Percentiles rank a stretch among this genome's conserved stretches.
These are phyloP conservation scores for Meyerozyma carpophila DNA, from an alignment of 1,139 yeast genomes.

Conservation along the genomic window DNA sequence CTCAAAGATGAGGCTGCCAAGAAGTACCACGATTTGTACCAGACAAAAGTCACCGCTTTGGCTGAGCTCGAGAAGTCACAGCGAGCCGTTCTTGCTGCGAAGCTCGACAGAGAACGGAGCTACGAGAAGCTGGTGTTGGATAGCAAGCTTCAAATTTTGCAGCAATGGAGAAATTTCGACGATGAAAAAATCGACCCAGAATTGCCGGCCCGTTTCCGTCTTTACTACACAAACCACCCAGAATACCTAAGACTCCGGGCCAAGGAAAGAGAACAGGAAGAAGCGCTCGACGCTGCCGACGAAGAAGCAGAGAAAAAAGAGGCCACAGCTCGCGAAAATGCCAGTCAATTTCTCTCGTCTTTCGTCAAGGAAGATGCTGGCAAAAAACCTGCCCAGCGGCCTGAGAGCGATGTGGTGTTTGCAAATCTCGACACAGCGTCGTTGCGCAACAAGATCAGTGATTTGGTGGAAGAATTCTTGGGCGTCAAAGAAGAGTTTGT, in stretches of 20 bases:
- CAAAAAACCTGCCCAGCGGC: background rate
- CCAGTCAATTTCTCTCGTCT: constrained; percentile 14
- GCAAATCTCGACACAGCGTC: background rate
- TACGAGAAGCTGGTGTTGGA: constrained; percentile 34
- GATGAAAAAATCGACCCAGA: constrained; percentile 11
- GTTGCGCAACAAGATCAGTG: constrained; percentile 30
- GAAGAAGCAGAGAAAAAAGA: constrained; percentile 18
- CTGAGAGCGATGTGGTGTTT: background rate
- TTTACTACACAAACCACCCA: constrained; percentile 31
- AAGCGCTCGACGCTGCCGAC: constrained; percentile 26
- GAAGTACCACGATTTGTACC: constrained; percentile 11
- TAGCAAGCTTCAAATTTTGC: constrained; percentile 31
- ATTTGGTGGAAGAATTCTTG: constrained; percentile 44
- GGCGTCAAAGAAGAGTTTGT: constrained; percentile 51
- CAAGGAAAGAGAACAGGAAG: constrained; percentile 28
- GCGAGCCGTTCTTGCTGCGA: background rate
- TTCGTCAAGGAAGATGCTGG: constrained; percentile 5
- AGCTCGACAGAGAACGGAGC: constrained; percentile 8
- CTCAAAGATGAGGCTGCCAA: constrained; percentile 16
- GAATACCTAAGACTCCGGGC: constrained; percentile 34
- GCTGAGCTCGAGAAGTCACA: background rate
- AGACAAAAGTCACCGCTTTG: background rate
- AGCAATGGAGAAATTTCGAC: constrained; percentile 21
- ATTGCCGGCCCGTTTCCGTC: constrained; percentile 5
- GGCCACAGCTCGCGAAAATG: constrained; percentile 10